These are phyloP conservation scores for Delitschia confertaspora DNA, from an alignment of 495 filamentous ascomycete genomes.

Conservation along the genomic window DNA sequence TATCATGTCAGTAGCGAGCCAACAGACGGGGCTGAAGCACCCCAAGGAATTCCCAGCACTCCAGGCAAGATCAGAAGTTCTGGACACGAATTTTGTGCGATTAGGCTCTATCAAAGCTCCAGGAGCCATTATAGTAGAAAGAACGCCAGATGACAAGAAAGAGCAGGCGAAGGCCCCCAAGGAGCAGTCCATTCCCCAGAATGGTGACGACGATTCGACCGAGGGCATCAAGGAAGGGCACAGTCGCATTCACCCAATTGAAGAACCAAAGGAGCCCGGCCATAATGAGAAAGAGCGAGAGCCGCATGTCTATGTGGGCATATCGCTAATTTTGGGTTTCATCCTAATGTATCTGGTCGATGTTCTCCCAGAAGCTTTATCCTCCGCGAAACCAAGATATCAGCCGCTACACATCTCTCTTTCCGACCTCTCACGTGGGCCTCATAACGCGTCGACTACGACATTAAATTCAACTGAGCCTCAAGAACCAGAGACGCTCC, in stretches of 20 bases:
- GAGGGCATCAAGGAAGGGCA: slow-evolving; percentile 24
- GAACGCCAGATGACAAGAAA: slow-evolving; percentile 22
- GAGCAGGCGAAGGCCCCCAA: slow-evolving; percentile 35
- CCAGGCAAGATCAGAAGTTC: slow-evolving; percentile 9
- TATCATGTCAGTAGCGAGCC: slow-evolving; percentile 5
- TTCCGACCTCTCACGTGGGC: slow-evolving; percentile 57
- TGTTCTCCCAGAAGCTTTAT: slow-evolving; percentile 59
- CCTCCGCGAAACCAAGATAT: slow-evolving; percentile 45
- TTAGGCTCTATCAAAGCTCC: slow-evolving; percentile 10
- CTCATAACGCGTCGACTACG: slow-evolving; percentile 40
- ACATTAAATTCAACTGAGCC: slow-evolving; percentile 27
- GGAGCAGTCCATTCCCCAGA: slow-evolving; percentile 9
- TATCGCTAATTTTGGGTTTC: slow-evolving; percentile 81
- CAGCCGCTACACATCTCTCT: slow-evolving; percentile 69
- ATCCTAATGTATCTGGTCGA: slow-evolving; percentile 97
- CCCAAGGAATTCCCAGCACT: slow-evolving; percentile 1
- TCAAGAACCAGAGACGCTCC: slow-evolving; percentile 15
- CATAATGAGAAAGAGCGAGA: slow-evolving; percentile 29
- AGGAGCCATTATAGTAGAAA: slow-evolving; percentile 11
- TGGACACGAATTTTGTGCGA: slow-evolving; percentile 1
- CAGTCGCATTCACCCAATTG: slow-evolving; percentile 15
- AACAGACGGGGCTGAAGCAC: slow-evolving; percentile 13
- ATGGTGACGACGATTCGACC: slow-evolving; percentile 27
- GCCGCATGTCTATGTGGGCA: slow-evolving; percentile 67
- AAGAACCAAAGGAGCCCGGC: slow-evolving; percentile 4